Evolutionary conservation across 805 yeast species (phyloP).

Genomic region (Saccharomycopsis amapae): DNA sequence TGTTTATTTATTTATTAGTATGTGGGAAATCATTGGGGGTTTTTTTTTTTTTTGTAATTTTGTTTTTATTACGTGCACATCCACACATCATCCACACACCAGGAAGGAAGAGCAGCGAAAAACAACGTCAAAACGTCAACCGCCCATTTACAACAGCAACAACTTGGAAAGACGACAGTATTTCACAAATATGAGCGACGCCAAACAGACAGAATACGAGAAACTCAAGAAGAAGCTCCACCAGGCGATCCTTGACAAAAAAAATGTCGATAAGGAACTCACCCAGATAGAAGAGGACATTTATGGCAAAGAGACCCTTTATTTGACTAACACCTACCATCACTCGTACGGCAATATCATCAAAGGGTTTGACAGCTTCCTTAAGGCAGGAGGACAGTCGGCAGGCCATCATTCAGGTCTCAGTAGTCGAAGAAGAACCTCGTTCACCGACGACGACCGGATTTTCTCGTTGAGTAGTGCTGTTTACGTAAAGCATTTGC

Average conservation of each 20-base stretch:
- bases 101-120: too few relatives aligned
- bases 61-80: neutral
- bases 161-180: too few relatives aligned
- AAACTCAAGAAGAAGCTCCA: constrained; percentile 59
- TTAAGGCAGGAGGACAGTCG: constrained; percentile 35
- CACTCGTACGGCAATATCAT: constrained; percentile 58
- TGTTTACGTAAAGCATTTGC: constrained; percentile 55
- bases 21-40: neutral
- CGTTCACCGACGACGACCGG: constrained; percentile 67
- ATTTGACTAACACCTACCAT: constrained; percentile 58
- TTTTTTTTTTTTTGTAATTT: too few relatives aligned
- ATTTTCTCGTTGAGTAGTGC: constrained; percentile 73
- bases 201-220: constrained; percentile 43
- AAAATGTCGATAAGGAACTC: constrained; percentile 56
- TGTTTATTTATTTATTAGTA: neutral
- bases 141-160: too few relatives aligned
- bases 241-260: constrained; percentile 53
- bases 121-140: too few relatives aligned
- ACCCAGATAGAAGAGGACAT: constrained; percentile 67
- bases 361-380: constrained; percentile 83
- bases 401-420: constrained; percentile 21
- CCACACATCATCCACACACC: too few relatives aligned
- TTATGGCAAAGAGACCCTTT: constrained; percentile 69
- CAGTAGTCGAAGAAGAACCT: constrained; percentile 34
- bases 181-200: neutral